phyloP scores from a whole-genome alignment of 2,329 filamentous ascomycete species.

The Penicillium sp. region DNA sequence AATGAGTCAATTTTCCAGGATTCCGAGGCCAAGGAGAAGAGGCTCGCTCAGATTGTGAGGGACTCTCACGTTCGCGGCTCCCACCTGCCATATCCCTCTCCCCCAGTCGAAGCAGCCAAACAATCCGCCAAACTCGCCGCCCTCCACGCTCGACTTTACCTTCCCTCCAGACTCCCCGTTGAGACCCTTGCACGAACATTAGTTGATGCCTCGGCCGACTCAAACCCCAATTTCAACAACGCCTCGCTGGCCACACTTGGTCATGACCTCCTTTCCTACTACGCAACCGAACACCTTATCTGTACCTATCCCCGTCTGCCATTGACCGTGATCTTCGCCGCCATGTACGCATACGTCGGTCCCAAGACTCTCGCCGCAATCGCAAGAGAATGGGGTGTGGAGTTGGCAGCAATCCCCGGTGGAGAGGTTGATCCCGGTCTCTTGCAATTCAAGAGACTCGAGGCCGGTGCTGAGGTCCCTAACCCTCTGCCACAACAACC shows the following conservation, averaged over 20 bases:
- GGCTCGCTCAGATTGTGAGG: constrained; percentile 23
- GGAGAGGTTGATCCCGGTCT: constrained; percentile 89
- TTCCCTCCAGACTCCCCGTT: constrained; percentile 79
- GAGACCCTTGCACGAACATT: constrained; percentile 84
- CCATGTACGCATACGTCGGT: constrained; percentile 82
- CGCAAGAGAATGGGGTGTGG: constrained; percentile 86
- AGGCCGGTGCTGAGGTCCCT: constrained; percentile 45
- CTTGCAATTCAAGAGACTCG: constrained; percentile 70
- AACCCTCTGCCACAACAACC: constrained; percentile 43
- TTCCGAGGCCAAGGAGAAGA: constrained; percentile 9
- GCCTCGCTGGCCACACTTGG: constrained; percentile 78
- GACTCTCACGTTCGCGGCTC: constrained; percentile 30
- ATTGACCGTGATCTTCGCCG: constrained; percentile 81
- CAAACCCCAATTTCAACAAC: constrained; percentile 83
- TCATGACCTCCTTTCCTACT: constrained; percentile 80
- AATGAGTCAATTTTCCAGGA: constrained; percentile 31
- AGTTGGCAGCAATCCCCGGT: constrained; percentile 81
- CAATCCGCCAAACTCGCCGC: constrained; percentile 87
- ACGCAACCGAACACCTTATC: constrained; percentile 83
- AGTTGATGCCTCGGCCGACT: constrained; percentile 81
- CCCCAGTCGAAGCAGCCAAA: constrained; percentile 65
- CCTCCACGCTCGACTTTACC: constrained; percentile 82
- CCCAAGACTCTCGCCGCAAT: constrained; percentile 71
- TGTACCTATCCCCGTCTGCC: constrained; percentile 90
- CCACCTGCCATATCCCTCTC: constrained; percentile 64